Conservation (phyloP, 73 alveolate species). For the Paramecium primaurelia region DNA sequence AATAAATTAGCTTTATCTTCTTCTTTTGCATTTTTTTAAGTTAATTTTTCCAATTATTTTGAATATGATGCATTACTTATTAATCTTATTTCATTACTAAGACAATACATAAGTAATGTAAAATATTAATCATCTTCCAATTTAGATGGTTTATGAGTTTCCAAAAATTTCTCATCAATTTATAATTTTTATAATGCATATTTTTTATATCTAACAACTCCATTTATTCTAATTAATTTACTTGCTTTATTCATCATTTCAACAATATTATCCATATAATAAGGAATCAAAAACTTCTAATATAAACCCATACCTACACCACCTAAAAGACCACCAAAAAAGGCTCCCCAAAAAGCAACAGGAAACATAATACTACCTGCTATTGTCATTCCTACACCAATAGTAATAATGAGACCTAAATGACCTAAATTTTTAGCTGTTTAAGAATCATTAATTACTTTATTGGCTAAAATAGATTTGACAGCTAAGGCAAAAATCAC, state of each 20-base stretch:
- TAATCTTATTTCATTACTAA: not conserved
- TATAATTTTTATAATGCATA: not conserved
- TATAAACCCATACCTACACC: constrained; percentile 39
- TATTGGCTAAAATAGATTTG: not conserved
- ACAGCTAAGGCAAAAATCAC: constrained; percentile 26
- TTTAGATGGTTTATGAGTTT: not conserved
- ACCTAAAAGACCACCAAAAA: constrained; percentile 23
- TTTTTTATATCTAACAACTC: not conserved
- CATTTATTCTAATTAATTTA: not conserved
- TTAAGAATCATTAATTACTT: constrained; percentile 6
- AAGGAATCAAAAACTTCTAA: constrained; percentile 7
- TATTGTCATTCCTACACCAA: constrained; percentile 27
- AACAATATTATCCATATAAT: not conserved
- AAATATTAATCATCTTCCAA: not conserved
- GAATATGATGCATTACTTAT: not conserved
- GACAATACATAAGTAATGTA: constrained; percentile 6
- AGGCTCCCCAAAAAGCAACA: constrained; percentile 21
- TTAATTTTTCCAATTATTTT: not conserved
- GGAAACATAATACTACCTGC: constrained; percentile 17
- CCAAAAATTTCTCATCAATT: not conserved
- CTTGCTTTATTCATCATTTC: not conserved
- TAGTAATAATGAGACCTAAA: not conserved
- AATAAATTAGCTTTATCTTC: not conserved
- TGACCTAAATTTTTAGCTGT: constrained; percentile 36
- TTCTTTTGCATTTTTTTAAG: not conserved